Percentiles rank a stretch among this genome's conserved stretches.
phyloP scores from a whole-genome alignment of 1,284 basidiomycete genomes.

The Ceratobasidium sp. region DNA sequence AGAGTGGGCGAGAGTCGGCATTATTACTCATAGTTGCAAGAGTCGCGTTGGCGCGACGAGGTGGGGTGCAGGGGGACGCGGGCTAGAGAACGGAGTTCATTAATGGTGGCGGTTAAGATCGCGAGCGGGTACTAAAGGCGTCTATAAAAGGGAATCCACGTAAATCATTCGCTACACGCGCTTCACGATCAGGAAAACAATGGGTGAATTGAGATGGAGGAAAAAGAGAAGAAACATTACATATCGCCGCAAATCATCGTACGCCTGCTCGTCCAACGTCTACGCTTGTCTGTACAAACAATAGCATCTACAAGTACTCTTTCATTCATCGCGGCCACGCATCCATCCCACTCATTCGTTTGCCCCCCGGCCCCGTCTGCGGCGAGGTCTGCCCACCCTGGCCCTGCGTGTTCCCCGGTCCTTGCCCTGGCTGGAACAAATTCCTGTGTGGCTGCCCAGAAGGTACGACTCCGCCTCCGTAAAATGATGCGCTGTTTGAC shows the following conservation, averaged over 20 bases:
- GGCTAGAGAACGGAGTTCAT: background rate
- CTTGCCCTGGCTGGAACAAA: slow-evolving; percentile 62
- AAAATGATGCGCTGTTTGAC: slow-evolving; percentile 72
- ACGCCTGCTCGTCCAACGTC: background rate
- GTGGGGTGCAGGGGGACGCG: background rate
- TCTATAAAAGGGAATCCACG: slow-evolving; percentile 5
- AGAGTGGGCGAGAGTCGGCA: background rate
- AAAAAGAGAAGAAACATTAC: slow-evolving; percentile 9
- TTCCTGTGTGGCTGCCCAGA: slow-evolving; percentile 69
- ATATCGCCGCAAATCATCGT: slow-evolving; percentile 15
- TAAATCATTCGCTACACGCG: background rate
- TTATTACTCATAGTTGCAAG: background rate
- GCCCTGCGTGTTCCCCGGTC: slow-evolving; percentile 32
- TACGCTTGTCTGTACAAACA: slow-evolving; percentile 47
- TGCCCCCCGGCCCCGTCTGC: slow-evolving; percentile 64
- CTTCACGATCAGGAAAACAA: background rate
- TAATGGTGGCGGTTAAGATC: slow-evolving; percentile 15
- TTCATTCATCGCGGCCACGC: slow-evolving; percentile 75
- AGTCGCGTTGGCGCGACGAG: background rate
- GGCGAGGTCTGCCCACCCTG: slow-evolving; percentile 29
- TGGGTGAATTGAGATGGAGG: background rate
- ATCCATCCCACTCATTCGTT: slow-evolving; percentile 78
- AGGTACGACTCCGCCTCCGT: slow-evolving; percentile 71
- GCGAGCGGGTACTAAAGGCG: background rate
- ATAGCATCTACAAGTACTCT: slow-evolving; percentile 50